Percentiles rank a stretch among this genome's conserved stretches.
Evolutionary conservation across 1,284 basidiomycete genomes (phyloP).

Genomic region (Vanrija sp.): DNA sequence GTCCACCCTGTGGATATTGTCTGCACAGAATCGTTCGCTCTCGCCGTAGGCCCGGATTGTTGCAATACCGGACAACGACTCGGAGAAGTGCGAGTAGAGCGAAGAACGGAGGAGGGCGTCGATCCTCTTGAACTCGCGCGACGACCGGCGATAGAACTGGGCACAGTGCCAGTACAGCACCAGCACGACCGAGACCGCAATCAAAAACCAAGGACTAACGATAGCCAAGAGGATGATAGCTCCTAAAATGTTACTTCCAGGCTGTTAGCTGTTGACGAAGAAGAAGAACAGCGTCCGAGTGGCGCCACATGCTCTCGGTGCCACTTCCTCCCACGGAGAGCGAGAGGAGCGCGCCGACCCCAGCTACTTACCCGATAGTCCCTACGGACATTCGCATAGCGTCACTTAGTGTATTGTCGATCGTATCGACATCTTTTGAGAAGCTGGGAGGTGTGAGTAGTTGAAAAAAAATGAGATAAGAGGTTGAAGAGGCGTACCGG

Average conservation of each 20-base stretch:
- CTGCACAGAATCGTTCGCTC: conserved; percentile 63
- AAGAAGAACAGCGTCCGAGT: too few relatives aligned
- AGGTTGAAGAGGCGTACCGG: too few relatives aligned
- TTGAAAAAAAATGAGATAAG: conserved; percentile 7
- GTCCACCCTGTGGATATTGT: conserved; percentile 73
- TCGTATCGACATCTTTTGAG: conserved; percentile 66
- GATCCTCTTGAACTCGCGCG: conserved; percentile 74
- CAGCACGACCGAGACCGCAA: conserved; percentile 62
- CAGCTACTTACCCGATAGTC: conserved; percentile 17
- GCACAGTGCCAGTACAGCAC: conserved; percentile 59
- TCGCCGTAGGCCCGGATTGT: conserved; percentile 83
- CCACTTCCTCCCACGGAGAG: too few relatives aligned
- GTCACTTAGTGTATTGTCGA: conserved; percentile 65
- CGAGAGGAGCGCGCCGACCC: too few relatives aligned
- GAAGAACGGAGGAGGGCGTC: conserved; percentile 49
- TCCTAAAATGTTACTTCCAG: conserved; percentile 50
- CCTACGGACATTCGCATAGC: conserved; percentile 68
- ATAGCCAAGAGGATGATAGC: conserved; percentile 72
- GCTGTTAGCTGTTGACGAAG: too few relatives aligned
- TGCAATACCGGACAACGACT: conserved; percentile 74
- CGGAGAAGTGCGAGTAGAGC: conserved; percentile 80
- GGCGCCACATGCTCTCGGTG: too few relatives aligned
- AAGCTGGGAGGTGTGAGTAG: conserved; percentile 28
- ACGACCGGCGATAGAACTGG: conserved; percentile 79
- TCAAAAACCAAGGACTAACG: conserved; percentile 77